These are phyloP conservation scores for Termitomyces sp. DNA, from an alignment of 768 basidiomycete species.

Conservation along the genomic window DNA sequence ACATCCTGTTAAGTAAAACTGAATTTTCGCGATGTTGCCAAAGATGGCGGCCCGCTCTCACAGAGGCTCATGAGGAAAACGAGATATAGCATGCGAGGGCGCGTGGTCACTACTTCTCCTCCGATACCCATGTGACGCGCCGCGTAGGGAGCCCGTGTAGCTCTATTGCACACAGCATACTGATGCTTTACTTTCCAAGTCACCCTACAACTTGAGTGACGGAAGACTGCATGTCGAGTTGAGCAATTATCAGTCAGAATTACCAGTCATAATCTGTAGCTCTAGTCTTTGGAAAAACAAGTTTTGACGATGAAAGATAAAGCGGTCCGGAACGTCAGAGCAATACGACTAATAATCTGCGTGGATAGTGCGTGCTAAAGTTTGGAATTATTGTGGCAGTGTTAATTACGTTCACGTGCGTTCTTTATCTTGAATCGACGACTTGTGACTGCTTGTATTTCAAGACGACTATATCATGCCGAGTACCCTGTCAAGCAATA, in stretches of 20 bases:
- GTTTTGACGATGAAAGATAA: neutral
- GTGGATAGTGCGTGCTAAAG: neutral
- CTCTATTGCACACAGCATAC: neutral
- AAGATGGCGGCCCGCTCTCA: constrained; percentile 8
- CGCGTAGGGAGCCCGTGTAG: neutral
- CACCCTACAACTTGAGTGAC: no score
- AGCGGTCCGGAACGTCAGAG: neutral
- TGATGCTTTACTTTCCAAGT: neutral
- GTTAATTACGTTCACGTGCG: neutral
- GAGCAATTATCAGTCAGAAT: neutral
- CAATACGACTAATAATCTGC: neutral
- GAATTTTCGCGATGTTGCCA: neutral
- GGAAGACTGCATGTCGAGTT: neutral
- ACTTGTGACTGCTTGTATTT: neutral
- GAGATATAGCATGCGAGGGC: constrained; percentile 1
- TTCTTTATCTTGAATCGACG: neutral
- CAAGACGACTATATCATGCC: neutral
- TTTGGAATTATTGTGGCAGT: neutral
- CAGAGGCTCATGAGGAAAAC: neutral
- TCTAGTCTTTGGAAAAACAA: neutral
- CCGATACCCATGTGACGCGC: neutral
- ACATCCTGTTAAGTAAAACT: neutral
- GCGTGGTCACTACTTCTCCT: neutral
- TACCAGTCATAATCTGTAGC: neutral
- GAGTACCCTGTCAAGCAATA: neutral